Percentiles rank a stretch among this genome's conserved stretches.
These are phyloP conservation scores for Trypanosoma vivax DNA, from an alignment of 208 protist species.

Conservation along the genomic window DNA sequence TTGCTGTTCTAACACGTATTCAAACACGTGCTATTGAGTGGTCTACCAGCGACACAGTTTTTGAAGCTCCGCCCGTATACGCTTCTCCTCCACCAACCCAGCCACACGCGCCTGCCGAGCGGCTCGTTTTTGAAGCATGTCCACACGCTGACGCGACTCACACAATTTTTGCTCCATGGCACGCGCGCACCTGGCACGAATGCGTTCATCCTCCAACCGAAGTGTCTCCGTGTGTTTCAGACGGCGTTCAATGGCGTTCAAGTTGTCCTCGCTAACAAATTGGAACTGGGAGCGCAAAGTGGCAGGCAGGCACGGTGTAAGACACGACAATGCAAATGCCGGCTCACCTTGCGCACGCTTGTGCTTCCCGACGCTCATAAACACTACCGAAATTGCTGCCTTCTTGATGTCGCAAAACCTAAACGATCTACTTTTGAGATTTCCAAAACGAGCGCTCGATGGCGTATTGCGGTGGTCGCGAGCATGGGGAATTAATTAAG, in stretches of 20 bases:
- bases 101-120: conserved; percentile 17
- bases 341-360: conserved; percentile 16
- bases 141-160: background rate
- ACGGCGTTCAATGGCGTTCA: conserved; percentile 34
- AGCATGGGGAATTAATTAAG: too few species aligned
- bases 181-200: conserved; percentile 19
- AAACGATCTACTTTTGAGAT: background rate
- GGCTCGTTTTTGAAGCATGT: conserved; percentile 14
- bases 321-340: conserved; percentile 1
- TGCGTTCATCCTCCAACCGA: conserved; percentile 11
- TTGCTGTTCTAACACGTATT: conserved; percentile 11
- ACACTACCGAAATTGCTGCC: too few species aligned
- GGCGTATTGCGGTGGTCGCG: too few species aligned
- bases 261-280: conserved; percentile 21
- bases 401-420: too few species aligned
- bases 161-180: background rate
- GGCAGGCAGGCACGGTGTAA: conserved; percentile 23
- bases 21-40: background rate
- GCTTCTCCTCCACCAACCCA: conserved; percentile 15
- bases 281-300: conserved; percentile 39
- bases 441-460: too few species aligned
- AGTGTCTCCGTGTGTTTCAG: conserved; percentile 15
- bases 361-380: conserved; percentile 11
- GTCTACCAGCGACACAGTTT: conserved; percentile 15
- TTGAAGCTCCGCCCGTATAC: conserved; percentile 16